Conservation (phyloP, 2,329 filamentous ascomycete genomes). For the Ceratocystis diversiconidia region DNA sequence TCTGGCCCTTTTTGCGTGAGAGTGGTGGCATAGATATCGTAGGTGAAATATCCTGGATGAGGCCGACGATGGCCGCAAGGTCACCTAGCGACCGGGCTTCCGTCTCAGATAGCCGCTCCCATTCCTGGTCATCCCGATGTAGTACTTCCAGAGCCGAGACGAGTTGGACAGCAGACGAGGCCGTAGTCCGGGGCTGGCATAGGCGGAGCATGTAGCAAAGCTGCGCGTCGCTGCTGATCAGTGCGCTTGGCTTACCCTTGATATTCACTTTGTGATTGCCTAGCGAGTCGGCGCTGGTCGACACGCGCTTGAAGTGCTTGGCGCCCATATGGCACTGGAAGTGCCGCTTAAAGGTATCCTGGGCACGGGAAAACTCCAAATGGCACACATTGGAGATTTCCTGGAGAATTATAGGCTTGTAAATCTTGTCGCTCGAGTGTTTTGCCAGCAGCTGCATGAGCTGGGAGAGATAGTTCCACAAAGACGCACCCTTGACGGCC, state of each 20-base stretch:
- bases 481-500: constrained; percentile 25
- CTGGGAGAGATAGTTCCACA: constrained; percentile 30
- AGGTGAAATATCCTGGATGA: constrained; percentile 28
- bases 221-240: constrained; percentile 28
- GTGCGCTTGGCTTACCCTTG: constrained; percentile 29
- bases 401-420: constrained; percentile 28
- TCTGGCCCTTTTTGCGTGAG: constrained; percentile 29
- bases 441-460: constrained; percentile 27
- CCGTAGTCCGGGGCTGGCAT: constrained; percentile 28
- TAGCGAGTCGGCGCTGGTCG: constrained; percentile 25
- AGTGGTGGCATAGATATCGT: constrained; percentile 26
- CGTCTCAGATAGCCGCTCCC: constrained; percentile 25
- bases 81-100: constrained; percentile 27
- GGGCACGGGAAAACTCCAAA: constrained; percentile 30
- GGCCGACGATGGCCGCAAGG: constrained; percentile 27
- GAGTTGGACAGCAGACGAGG: constrained; percentile 33
- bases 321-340: constrained; percentile 26
- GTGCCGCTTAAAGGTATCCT: constrained; percentile 29
- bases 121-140: constrained; percentile 25
- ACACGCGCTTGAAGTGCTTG: constrained; percentile 31
- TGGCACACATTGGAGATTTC: constrained; percentile 33
- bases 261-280: constrained; percentile 28
- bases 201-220: constrained; percentile 31
- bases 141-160: constrained; percentile 29
- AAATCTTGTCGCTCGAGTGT: constrained; percentile 23